Evolutionary conservation across 2,329 filamentous ascomycete species (phyloP), one percentile per base, ranked within the genome.

Genomic region (Cercospora sesami): DNA sequence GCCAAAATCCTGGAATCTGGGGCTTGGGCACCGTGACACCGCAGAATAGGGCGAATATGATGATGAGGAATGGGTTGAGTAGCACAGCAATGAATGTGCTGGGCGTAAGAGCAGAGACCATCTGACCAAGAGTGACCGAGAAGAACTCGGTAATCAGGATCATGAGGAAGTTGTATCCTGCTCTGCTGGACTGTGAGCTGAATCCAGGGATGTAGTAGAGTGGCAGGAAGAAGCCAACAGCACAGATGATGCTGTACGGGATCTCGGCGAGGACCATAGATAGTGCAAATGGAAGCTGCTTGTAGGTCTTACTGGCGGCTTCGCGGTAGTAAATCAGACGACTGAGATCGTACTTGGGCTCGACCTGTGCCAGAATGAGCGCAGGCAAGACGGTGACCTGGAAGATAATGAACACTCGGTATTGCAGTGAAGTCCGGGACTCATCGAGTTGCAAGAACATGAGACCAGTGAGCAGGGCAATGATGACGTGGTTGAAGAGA

Each of bases 361-460:
- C 91, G 64, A 96, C 90, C 76, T 96, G 92, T 0, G 89, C 88
- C 66, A 96, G 87, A 78, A 96, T 92, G 31, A 96, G 84, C 1
- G 91, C 91, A 0, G 93, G 92, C 28, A 97, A 84, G 23, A 96
- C 91, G 0, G 92, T 93, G 62, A 93, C 88, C 68, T 96, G 92
- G 86, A 97, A 97, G 78, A 95, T 91, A 79, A 94, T 88, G 79
- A 97, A 97, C 70, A 97, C 86, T 68, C 90, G 89, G 82, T 95
- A 91, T 79, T 97, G 93, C 4, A 97, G 85, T 1, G 90, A 91
- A 1, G 89, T 82, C 9, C 90, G 87, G 2, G 90, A 93, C 75
- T 93, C 81, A 76, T 94, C 89, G 8, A 96, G 86, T 69, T 92
- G 86, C 59, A 96, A 83, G 78, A 91, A 97, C 36, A 90, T 90